phyloP scores from a whole-genome alignment of 768 basidiomycete genomes.

The Coprinellus micaceus region DNA sequence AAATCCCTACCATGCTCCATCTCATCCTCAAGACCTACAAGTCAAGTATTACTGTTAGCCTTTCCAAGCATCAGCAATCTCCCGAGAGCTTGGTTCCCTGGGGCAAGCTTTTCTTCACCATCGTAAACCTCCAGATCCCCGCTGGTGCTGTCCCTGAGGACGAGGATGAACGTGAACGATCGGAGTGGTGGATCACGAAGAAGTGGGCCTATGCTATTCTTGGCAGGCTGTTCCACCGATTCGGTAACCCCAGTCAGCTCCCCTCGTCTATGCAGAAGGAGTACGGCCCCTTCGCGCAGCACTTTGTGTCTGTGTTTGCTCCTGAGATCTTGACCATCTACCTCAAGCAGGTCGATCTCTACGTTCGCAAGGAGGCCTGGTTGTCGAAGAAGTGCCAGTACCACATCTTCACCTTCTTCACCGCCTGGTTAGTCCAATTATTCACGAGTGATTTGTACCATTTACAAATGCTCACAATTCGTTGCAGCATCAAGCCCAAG shows the following conservation, averaged over 20 bases:
- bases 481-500: constrained; percentile 79
- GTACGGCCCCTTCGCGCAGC: constrained; percentile 68
- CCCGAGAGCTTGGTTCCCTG: constrained; percentile 78
- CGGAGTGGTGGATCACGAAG: constrained; percentile 89
- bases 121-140: constrained; percentile 72
- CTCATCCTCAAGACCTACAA: constrained; percentile 87
- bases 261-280: constrained; percentile 66
- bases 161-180: constrained; percentile 70
- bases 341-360: constrained; percentile 66
- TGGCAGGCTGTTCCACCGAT: constrained; percentile 79
- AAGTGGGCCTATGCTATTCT: constrained; percentile 90
- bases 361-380: constrained; percentile 72
- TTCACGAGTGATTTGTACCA: not conserved
- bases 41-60: constrained; percentile 70
- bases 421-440: constrained; percentile 70
- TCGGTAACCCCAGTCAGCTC: constrained; percentile 85
- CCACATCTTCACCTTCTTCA: constrained; percentile 81
- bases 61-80: constrained; percentile 72
- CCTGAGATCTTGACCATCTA: constrained; percentile 86
- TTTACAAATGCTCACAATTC: too few species aligned
- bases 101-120: constrained; percentile 78
- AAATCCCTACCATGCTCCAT: constrained; percentile 81
- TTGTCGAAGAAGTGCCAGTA: constrained; percentile 80
- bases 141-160: constrained; percentile 63
- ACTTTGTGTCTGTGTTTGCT: constrained; percentile 75